Evolutionary conservation across 768 basidiomycete genomes (phyloP), one percentile per base, ranked within the genome.

Genomic region (Rhizopogon roseolus): DNA sequence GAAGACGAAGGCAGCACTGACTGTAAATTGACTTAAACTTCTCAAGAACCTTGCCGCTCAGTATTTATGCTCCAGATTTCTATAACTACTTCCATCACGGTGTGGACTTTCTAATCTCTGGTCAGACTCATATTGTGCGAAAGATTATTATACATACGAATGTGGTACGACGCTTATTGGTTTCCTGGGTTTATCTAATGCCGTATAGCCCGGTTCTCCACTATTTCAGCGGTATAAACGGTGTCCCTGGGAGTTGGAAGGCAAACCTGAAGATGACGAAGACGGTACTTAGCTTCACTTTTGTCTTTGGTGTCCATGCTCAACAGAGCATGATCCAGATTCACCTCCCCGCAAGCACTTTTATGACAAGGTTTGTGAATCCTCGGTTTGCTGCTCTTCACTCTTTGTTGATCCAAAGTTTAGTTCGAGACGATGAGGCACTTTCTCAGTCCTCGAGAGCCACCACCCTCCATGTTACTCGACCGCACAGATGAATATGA

Each of bases 41-140:
- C 45, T 13, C 43, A 42, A 39, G 36, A 28, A 56, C n/a, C 57
- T 44, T 29, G 39, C 29, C 41, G 9, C 43, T 58, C 55, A 52
- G 50, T 8, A 36, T 19, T 29, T 8, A 27, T 36, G 19, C 22
- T 36, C 19, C 56, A 92, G 90, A 93, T 68, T 93, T 93, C 66
- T 93, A 90, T 70, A 96, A 95, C 63, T 97, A 97, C 64, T 93
- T 95, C 60, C 88, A 93, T 60, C 84, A 93, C 62, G 93, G 93
- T 1, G 71, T 97, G 17, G 93, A 97, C 65, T 90, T 95, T 57
- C 77, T 95, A 28, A 77, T 97, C 16, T 87, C 84, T 22, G 86
- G 81, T 44, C 75, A 74, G 19, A 80, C 78, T 14, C 90, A 94
- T 61, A 60, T 80, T 5, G 88, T 95, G 17, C 81, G 78, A 65